These are phyloP conservation scores for Ballota nigra DNA, from an alignment of 257 asterid genomes.

Conservation along the genomic window DNA sequence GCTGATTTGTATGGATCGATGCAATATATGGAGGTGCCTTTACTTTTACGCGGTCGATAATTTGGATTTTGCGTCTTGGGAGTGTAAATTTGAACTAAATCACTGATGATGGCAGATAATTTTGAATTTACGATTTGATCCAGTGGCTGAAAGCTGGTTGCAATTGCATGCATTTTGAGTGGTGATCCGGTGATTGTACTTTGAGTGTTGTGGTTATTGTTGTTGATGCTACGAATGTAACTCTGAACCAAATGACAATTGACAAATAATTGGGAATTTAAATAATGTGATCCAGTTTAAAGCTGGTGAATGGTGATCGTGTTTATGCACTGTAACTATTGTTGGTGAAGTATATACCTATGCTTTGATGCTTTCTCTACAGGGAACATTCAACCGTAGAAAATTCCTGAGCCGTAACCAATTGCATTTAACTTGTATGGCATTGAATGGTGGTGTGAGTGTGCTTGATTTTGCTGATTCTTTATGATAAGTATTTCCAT, in stretches of 20 bases:
- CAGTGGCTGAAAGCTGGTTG: not conserved
- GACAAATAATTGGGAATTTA: not conserved
- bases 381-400: not conserved
- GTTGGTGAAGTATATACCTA: not conserved
- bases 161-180: not conserved
- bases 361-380: not conserved
- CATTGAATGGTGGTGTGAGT: not conserved
- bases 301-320: not conserved
- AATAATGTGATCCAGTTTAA: slow-evolving; percentile 1
- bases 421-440: not conserved
- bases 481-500: not conserved
- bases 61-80: not conserved
- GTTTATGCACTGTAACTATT: not conserved
- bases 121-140: not conserved
- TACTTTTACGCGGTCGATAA: not conserved
- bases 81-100: not conserved
- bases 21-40: not conserved
- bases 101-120: not conserved
- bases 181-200: not conserved
- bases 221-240: not conserved
- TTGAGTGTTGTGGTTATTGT: not conserved
- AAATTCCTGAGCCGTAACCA: not conserved
- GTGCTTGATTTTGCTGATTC: not conserved
- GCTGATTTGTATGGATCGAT: slow-evolving; percentile 10
- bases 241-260: not conserved